Percentiles rank a stretch among this genome's conserved stretches.
Evolutionary conservation across 2,329 filamentous ascomycete species (phyloP).

Genomic region (Dryadomyces sulphureus): DNA sequence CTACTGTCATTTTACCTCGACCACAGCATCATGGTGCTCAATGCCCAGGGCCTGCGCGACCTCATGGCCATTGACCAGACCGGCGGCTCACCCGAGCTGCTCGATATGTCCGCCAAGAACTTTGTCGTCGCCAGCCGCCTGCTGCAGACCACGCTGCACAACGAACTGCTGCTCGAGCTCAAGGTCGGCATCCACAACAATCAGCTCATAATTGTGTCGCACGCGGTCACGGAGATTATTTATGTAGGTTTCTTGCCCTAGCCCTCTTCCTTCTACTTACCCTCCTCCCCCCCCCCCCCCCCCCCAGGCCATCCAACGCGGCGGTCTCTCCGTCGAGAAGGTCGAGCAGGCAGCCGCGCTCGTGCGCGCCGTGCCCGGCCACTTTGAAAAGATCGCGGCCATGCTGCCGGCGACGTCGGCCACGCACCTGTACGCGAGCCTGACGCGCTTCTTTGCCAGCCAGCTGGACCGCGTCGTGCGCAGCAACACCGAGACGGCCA

Average conservation of each 20-base stretch:
- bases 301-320: conserved; percentile 8
- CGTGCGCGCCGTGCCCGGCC: conserved; percentile 9
- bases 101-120: conserved; percentile 8
- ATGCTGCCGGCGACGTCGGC: conserved; percentile 9
- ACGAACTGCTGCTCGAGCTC: conserved; percentile 9
- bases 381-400: conserved; percentile 9
- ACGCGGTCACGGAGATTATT: conserved; percentile 13
- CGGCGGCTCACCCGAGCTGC: conserved; percentile 9
- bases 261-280: background rate
- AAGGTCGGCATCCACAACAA: conserved; percentile 15
- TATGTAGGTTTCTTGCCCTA: background rate
- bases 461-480: conserved; percentile 11
- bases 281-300: background rate
- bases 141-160: conserved; percentile 10
- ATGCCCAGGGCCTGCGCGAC: conserved; percentile 13
- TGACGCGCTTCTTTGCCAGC: conserved; percentile 9
- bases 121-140: conserved; percentile 10
- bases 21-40: conserved; percentile 15
- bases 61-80: conserved; percentile 9
- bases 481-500: conserved; percentile 4
- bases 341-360: conserved; percentile 8
- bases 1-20: conserved; percentile 14
- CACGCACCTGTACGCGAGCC: conserved; percentile 10
- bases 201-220: conserved; percentile 15
- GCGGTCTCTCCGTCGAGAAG: conserved; percentile 5